A percentile compares a stretch with the other conserved stretches of the same genome.
phyloP scores from a whole-genome alignment of 2,329 filamentous ascomycete species.

The Fusarium torreyae region DNA sequence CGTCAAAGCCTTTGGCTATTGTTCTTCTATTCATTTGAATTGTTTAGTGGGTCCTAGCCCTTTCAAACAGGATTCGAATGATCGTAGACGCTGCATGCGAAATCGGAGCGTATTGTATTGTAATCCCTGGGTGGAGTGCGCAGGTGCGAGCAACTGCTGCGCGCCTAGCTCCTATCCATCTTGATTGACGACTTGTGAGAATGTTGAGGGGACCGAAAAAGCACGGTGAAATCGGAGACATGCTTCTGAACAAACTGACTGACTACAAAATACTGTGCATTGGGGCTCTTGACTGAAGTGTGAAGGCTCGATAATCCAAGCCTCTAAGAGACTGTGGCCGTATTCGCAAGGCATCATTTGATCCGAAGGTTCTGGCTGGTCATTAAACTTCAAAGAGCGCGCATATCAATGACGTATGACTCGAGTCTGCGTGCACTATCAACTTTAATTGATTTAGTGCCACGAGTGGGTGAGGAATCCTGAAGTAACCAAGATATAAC shows the following conservation, averaged over 20 bases:
- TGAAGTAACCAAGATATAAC: too few relatives aligned
- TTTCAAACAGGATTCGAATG: not conserved
- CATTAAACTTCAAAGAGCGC: not conserved
- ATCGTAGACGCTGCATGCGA: constrained; percentile 1
- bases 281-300: not conserved
- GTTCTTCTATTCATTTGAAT: not conserved
- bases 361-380: too few relatives aligned
- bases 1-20: constrained; percentile 4
- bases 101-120: not conserved
- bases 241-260: too few relatives aligned
- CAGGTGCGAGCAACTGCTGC: not conserved
- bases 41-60: not conserved
- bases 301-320: not conserved
- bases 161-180: not conserved
- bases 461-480: too few relatives aligned
- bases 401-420: not conserved
- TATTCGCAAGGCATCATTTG: not conserved
- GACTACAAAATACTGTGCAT: not conserved
- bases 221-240: not conserved
- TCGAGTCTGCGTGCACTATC: too few relatives aligned
- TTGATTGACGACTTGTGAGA: not conserved
- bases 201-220: too few relatives aligned
- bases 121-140: not conserved
- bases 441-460: too few relatives aligned
- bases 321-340: not conserved